Conservation (phyloP, 768 basidiomycete species). For the Nevesoporus exiguus region DNA sequence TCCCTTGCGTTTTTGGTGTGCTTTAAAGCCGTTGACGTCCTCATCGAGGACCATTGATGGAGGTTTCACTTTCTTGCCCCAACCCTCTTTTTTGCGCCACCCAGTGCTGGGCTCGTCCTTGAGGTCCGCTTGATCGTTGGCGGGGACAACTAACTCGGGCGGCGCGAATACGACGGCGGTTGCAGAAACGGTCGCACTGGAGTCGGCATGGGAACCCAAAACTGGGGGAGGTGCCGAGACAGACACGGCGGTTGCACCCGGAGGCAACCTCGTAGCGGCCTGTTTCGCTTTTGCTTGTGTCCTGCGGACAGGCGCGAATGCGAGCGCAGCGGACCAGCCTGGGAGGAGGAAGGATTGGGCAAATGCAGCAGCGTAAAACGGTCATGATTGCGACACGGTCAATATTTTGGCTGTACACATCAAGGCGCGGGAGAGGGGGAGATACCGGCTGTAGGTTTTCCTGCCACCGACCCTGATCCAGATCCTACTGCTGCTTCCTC, state of each 20-base stretch:
- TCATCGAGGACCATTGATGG: constrained; percentile 90
- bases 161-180: constrained; percentile 72
- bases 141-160: constrained; percentile 47
- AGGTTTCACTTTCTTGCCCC: constrained; percentile 88
- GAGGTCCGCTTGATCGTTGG: constrained; percentile 25
- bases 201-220: constrained; percentile 28
- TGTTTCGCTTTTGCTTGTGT: constrained; percentile 58
- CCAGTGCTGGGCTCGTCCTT: constrained; percentile 29
- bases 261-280: constrained; percentile 31
- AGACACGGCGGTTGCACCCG: constrained; percentile 54
- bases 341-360: constrained; percentile 4
- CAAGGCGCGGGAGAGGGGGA: constrained; percentile 42
- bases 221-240: constrained; percentile 34
- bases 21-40: constrained; percentile 80
- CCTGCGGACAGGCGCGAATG: constrained; percentile 81
- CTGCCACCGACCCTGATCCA: constrained; percentile 31
- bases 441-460: constrained; percentile 57
- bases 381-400: constrained; percentile 36
- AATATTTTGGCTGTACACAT: constrained; percentile 34
- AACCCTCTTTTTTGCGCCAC: constrained; percentile 53
- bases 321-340: constrained; percentile 90
- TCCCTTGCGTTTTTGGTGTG: constrained; percentile 50
- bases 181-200: constrained; percentile 38
- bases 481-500: constrained; percentile 27
- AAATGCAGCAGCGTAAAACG: constrained; percentile 18